Percentiles rank a stretch among this genome's conserved stretches.
Conservation (phyloP, 1,284 basidiomycete species). For the Moesziomyces sp. region DNA sequence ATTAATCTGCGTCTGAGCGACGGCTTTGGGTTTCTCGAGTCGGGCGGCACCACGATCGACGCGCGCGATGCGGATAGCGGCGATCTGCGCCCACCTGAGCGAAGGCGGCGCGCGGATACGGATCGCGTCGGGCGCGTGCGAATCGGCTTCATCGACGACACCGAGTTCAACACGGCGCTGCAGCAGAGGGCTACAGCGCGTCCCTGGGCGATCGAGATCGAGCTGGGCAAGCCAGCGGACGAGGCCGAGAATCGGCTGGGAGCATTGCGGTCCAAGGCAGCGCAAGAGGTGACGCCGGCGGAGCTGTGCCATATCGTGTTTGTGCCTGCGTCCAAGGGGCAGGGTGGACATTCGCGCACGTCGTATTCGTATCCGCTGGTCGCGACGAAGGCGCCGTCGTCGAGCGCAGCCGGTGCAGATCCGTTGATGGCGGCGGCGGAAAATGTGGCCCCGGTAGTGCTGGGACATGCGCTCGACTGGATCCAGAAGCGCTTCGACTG, state of each 20-base stretch:
- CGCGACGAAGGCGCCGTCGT: conserved; percentile 38
- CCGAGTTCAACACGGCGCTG: conserved; percentile 22
- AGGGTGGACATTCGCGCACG: conserved; percentile 15
- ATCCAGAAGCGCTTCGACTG: conserved; percentile 52
- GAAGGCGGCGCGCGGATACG: conserved; percentile 34
- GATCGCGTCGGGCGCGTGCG: conserved; percentile 39
- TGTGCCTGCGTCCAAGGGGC: conserved; percentile 22
- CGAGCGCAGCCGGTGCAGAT: conserved; percentile 10
- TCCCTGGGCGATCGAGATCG: conserved; percentile 46
- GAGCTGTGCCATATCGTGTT: conserved; percentile 49
- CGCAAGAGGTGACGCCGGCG: conserved; percentile 30
- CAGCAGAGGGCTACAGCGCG: conserved; percentile 23
- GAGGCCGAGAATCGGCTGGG: conserved; percentile 18
- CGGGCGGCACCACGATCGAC: conserved; percentile 18
- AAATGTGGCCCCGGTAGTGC: conserved; percentile 32
- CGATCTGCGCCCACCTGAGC: conserved; percentile 35
- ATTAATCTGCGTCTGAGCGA: conserved; percentile 50
- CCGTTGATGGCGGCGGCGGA: conserved; percentile 12
- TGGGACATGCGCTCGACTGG: conserved; percentile 46
- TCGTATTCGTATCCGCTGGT: conserved; percentile 37
- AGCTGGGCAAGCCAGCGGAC: conserved; percentile 41
- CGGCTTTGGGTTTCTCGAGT: conserved; percentile 42
- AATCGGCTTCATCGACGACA: conserved; percentile 38
- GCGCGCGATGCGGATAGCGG: conserved; percentile 33
- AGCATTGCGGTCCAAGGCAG: conserved; percentile 8